phyloP scores from a whole-genome alignment of 2,329 filamentous ascomycete species.

The Xylaria sp. region DNA sequence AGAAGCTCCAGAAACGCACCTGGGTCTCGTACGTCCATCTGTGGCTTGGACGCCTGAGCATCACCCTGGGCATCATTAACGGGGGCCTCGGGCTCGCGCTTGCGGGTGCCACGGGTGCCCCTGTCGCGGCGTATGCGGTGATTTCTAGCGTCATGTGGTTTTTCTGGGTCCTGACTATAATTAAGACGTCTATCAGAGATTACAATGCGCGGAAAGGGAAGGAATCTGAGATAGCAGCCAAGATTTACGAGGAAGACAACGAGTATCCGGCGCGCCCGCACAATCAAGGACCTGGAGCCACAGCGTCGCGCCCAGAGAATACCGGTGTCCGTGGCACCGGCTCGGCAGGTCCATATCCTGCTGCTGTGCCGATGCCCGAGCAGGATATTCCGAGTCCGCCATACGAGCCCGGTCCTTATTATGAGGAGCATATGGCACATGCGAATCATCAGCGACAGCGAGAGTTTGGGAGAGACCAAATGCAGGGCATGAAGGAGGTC shows the following conservation, averaged over 20 bases:
- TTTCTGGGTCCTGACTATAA: slow-evolving; percentile 52
- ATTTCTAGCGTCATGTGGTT: slow-evolving; percentile 53
- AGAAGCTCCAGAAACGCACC: slow-evolving; percentile 51
- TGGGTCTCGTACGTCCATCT: slow-evolving; percentile 57
- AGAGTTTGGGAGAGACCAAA: not conserved
- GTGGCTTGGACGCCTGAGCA: slow-evolving; percentile 54
- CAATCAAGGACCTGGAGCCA: not conserved
- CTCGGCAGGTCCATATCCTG: not conserved
- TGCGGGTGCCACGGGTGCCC: slow-evolving; percentile 44
- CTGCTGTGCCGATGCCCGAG: not conserved
- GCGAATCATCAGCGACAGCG: not conserved
- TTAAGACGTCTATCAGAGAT: slow-evolving; percentile 47
- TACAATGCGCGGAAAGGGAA: not conserved
- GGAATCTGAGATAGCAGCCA: not conserved
- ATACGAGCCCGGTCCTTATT: slow-evolving; percentile 35
- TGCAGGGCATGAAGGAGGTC: slow-evolving; percentile 33
- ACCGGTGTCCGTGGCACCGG: not conserved
- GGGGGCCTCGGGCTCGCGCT: slow-evolving; percentile 57
- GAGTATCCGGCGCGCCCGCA: not conserved
- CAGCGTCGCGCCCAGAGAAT: not conserved
- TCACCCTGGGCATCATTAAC: slow-evolving; percentile 58
- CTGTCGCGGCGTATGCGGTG: slow-evolving; percentile 53
- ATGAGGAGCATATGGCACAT: slow-evolving; percentile 24
- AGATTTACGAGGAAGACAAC: not conserved
- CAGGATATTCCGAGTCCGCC: slow-evolving; percentile 33